phyloP scores from a whole-genome alignment of 2,329 filamentous ascomycete genomes.

The Graphiopsis chlorocephala region DNA sequence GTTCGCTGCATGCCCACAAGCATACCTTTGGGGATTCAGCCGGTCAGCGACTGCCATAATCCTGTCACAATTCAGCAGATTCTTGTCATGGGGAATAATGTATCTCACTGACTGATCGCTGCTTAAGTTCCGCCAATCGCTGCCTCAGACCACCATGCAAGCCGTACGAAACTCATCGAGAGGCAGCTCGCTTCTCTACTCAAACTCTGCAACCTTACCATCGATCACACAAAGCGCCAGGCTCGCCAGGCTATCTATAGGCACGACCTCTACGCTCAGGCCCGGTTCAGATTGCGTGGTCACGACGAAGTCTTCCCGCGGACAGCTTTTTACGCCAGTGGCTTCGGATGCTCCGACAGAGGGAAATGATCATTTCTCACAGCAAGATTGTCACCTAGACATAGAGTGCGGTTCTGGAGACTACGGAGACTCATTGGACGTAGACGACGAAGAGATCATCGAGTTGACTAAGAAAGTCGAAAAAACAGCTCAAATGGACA shows the following conservation, averaged over 20 bases:
- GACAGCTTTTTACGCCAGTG: neutral
- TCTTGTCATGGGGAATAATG: neutral
- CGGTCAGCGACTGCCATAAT: no score
- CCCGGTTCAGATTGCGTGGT: neutral
- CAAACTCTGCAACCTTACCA: neutral
- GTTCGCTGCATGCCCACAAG: neutral
- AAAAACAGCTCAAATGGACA: neutral
- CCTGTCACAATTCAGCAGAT: neutral
- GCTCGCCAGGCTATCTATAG: neutral
- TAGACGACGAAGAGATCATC: conserved; percentile 19
- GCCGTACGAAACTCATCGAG: neutral
- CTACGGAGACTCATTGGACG: neutral
- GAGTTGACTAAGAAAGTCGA: conserved; percentile 14
- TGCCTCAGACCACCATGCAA: conserved; percentile 9
- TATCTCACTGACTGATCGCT: neutral
- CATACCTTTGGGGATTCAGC: no score
- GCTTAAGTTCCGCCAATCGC: neutral
- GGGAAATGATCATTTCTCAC: neutral
- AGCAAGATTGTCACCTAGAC: neutral
- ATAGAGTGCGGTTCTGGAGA: neutral
- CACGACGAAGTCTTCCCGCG: neutral
- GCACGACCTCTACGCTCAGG: neutral
- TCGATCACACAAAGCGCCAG: neutral
- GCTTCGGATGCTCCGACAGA: neutral
- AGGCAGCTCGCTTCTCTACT: conserved; percentile 2